Percentiles rank a stretch among this genome's conserved stretches.
These are phyloP conservation scores for Debaryomyces sp. DNA, from an alignment of 1,139 yeast species.

Conservation along the genomic window DNA sequence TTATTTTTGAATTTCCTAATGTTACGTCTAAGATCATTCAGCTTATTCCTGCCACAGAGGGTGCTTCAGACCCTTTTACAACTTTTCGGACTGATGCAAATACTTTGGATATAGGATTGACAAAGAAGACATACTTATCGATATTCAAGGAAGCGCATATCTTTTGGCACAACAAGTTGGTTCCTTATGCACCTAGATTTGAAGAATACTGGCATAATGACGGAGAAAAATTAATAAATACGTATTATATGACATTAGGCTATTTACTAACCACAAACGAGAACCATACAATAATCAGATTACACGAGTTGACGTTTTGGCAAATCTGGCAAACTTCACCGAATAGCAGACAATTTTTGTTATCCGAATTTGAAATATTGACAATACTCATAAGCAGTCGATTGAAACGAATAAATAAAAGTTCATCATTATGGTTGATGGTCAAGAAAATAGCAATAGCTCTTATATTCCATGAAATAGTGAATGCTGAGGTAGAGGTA, in stretches of 20 bases:
- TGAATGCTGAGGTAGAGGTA: background rate
- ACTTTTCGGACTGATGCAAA: conserved; percentile 17
- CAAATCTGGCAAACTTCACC: conserved; percentile 14
- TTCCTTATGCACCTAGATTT: background rate
- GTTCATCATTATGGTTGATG: conserved; percentile 44
- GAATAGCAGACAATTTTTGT: conserved; percentile 14
- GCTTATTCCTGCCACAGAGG: conserved; percentile 20
- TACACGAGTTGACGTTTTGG: conserved; percentile 31
- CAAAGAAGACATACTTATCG: conserved; percentile 31
- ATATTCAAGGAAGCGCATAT: conserved; percentile 41
- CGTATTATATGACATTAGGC: conserved; percentile 34
- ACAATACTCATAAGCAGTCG: conserved; percentile 36
- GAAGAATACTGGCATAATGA: background rate
- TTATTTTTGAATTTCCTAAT: conserved; percentile 10
- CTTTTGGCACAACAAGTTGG: conserved; percentile 26
- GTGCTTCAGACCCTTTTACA: conserved; percentile 11
- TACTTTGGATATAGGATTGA: conserved; percentile 37
- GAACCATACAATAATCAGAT: conserved; percentile 34
- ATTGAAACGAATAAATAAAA: conserved; percentile 43
- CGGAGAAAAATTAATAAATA: conserved; percentile 3
- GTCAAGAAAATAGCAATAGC: conserved; percentile 31
- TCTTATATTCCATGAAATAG: conserved; percentile 14
- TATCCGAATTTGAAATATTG: conserved; percentile 32
- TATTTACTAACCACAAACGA: conserved; percentile 45
- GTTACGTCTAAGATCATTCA: conserved; percentile 23